Conservation (phyloP, 23 red algal species). For the Porphyridium purpureum region DNA sequence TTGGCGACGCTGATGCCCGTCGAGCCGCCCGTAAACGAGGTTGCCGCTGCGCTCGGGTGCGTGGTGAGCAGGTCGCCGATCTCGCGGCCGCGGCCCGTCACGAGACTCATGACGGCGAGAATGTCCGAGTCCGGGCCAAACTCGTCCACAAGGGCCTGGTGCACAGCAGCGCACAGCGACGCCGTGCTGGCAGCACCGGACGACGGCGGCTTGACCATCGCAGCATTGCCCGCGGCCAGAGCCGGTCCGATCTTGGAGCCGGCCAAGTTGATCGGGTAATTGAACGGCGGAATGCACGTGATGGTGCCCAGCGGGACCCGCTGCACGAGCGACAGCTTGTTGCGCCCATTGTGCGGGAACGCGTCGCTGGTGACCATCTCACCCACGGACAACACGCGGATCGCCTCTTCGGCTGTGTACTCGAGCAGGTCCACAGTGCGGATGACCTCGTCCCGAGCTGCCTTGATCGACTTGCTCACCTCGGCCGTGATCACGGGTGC, state of each 20-base stretch:
- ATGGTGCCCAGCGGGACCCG: constrained; percentile 23
- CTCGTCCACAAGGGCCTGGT: too few species aligned
- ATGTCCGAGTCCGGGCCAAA: too few species aligned
- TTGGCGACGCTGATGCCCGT: constrained; percentile 17
- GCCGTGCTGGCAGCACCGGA: too few species aligned
- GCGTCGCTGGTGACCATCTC: constrained; percentile 13
- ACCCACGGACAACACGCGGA: constrained; percentile 4
- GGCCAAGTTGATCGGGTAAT: constrained; percentile 29
- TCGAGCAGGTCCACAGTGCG: constrained; percentile 18
- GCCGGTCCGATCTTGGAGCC: constrained; percentile 24
- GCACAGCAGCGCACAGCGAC: too few species aligned
- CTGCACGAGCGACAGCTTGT: constrained; percentile 30
- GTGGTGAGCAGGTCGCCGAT: constrained; percentile 16
- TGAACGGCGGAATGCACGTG: constrained; percentile 10
- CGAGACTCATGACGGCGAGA: constrained; percentile 14
- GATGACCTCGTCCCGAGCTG: constrained; percentile 7
- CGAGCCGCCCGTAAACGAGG: constrained; percentile 20
- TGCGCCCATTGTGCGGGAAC: constrained; percentile 9
- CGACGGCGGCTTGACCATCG: constrained; percentile 21
- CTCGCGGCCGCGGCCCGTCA: constrained; percentile 17
- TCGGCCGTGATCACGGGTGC: constrained; percentile 10
- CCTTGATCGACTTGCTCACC: constrained; percentile 10
- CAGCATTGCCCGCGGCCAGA: constrained; percentile 12
- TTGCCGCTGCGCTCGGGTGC: constrained; percentile 11
- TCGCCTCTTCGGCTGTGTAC: constrained; percentile 22